Base-by-base conservation (phyloP, 75 land plant genomes). In the Isoetes taiwanensis region DNA sequence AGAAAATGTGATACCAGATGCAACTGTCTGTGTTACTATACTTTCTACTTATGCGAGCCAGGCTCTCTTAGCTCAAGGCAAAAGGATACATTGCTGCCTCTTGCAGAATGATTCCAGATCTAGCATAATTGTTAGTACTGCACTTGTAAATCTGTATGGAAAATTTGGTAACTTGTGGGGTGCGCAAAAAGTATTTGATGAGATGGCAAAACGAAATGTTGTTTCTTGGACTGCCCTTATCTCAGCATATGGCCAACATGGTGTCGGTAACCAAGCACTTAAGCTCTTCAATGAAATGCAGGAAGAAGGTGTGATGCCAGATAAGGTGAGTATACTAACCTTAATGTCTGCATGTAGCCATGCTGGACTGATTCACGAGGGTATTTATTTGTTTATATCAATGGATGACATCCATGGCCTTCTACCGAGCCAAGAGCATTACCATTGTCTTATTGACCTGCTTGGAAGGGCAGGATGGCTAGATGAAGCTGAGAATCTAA, bases 151-250 rank as follows among this genome's bases (percentile, higher is more conserved):
- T 50, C 69, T 79, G 77, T 75, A 79, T 65, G 75, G 68, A 1
- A 72, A 77, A 28, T 72, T 71, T 56, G 75, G 79, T 2, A 39
- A 34, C 14, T 48, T 74, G 38, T 33, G 29, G 26, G 65, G 65
- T 41, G 72, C 82, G 28, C 28, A 30, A 28, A 38, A 17, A 0
- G 24, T 79, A 52, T 79, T 79, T 28, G 2, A 20, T 2, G 50
- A 21, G 8, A 72, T 70, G 76, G 19, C 64, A 24, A 43, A 39
- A 11, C 64, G 54, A 17, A 78, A 65, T 53, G 63, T 65, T 1
- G 73, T 66, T 2, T 69, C 80, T 14, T 78, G 80, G 80, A 78
- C 75, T 21, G 69, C 76, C 0, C 64, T 78, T 76, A 73, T 78
- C 5, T 68, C 66, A 21, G 76, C 70, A 0, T 78, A 69, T 56